phyloP scores from a whole-genome alignment of 495 filamentous ascomycete species.

The Haplographium delicatum region DNA sequence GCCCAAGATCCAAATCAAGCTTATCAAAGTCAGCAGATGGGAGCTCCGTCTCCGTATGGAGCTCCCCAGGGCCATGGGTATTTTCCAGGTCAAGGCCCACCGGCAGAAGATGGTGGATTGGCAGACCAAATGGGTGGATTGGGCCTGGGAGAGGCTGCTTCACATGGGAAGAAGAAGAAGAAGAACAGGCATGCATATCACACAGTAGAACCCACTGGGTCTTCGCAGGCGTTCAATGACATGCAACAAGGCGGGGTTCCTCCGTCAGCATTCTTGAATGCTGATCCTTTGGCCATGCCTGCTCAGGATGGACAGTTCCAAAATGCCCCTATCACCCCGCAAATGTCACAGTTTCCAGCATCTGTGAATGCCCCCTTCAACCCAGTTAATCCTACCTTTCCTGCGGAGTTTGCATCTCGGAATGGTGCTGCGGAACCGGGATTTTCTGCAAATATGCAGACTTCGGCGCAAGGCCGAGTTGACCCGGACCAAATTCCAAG shows the following conservation, averaged over 20 bases:
- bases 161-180: constrained; percentile 63
- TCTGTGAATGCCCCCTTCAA: constrained; percentile 53
- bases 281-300: constrained; percentile 47
- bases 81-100: constrained; percentile 24
- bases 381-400: constrained; percentile 46
- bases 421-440: constrained; percentile 32
- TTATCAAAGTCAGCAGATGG: constrained; percentile 25
- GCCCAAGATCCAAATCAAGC: constrained; percentile 32
- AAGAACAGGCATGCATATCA: constrained; percentile 94
- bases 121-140: constrained; percentile 84
- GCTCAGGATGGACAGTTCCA: constrained; percentile 33
- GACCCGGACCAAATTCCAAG: constrained; percentile 94
- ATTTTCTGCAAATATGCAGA: constrained; percentile 30
- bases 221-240: constrained; percentile 61
- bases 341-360: constrained; percentile 55
- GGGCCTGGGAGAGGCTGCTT: constrained; percentile 53
- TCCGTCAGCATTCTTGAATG: constrained; percentile 65
- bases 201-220: constrained; percentile 64
- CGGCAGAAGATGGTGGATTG: constrained; percentile 50
- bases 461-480: constrained; percentile 65
- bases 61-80: constrained; percentile 25
- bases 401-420: constrained; percentile 54
- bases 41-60: constrained; percentile 29
- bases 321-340: constrained; percentile 48
- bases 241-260: constrained; percentile 53